Evolutionary conservation across 371 early-diverging fungal genomes (phyloP), one percentile per base, ranked within the genome.

Genomic region (Rhizopus stolonifer): DNA sequence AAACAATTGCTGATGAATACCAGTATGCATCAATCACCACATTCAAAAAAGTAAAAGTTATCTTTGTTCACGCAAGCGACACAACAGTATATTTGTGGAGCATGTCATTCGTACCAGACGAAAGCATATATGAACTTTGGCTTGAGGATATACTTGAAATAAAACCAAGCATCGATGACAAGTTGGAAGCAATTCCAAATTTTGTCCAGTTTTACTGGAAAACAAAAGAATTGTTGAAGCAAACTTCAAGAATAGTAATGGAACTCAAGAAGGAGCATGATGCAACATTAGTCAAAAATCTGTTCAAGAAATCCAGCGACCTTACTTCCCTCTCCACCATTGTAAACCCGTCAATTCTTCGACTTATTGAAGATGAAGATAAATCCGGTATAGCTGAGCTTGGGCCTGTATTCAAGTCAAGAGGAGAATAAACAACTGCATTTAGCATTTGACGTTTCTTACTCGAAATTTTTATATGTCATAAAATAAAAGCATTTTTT

Each of bases 271-370:
- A 50, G 19, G 50, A 49, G 43, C 56, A 56, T 57, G 36, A 9
- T 57, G 46, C 25, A 38, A 25, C 19, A 45, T 50, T 57, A 29
- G 29, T 46, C 11, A 50, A 29, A 14, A 57, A 57, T 46, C 45
- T 44, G 29, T 57, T 57, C 23, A 57, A 26, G 17, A 23, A 11
- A 32, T 23, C 23, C 46, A 21, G 34, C 33, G 23, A 18, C 44
- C 31, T 31, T 44, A 14, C 32, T 38, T n/a, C n/a, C n/a, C n/a
- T n/a, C n/a, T 50, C 57, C 23, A 29, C 51, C 21, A 50, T 46
- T 17, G 57, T 57, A 34, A 50, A 50, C 46, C 57, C 57, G 18
- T 57, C 57, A n/a, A 50, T 57, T 31, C 50, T 57, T 45, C 31
- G 43, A 46, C 22, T 57, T 24, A 31, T 29, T 38, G 51, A 57